Evolutionary conservation across 1,284 basidiomycete species (phyloP).

Genomic region (Dichomitus squalens): DNA sequence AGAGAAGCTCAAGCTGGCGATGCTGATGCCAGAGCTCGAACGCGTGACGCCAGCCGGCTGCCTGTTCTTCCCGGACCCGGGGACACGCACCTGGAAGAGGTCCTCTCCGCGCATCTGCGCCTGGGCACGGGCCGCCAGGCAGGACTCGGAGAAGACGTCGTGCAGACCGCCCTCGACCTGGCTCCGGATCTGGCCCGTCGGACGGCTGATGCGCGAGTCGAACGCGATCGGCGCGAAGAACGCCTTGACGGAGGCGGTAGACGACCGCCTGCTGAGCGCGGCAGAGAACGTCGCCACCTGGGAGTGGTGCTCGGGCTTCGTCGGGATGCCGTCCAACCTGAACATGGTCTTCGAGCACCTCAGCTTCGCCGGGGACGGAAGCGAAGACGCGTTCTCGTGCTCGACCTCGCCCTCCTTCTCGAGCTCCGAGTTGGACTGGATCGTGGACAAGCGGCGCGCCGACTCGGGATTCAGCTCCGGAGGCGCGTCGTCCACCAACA

Average conservation of each 20-base stretch:
- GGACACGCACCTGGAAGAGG: conserved; percentile 55
- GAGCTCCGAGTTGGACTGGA: conserved; percentile 63
- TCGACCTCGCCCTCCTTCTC: conserved; percentile 31
- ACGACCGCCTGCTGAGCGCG: conserved; percentile 54
- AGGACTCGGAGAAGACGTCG: conserved; percentile 69
- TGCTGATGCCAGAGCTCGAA: conserved; percentile 38
- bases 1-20: conserved; percentile 50
- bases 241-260: conserved; percentile 57
- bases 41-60: conserved; percentile 28
- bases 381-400: background rate
- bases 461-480: conserved; percentile 17
- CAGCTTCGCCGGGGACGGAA: conserved; percentile 6
- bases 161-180: conserved; percentile 68
- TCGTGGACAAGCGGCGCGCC: conserved; percentile 46
- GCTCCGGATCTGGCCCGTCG: conserved; percentile 66
- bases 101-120: conserved; percentile 63
- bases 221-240: conserved; percentile 51
- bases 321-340: conserved; percentile 28
- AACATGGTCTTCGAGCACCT: conserved; percentile 26
- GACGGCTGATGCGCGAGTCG: conserved; percentile 62
- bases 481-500: conserved; percentile 13
- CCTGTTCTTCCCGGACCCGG: conserved; percentile 27
- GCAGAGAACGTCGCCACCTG: conserved; percentile 20
- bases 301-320: conserved; percentile 22
- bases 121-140: conserved; percentile 59